Conservation (phyloP, 768 basidiomycete genomes). For the Serendipita vermifera region DNA sequence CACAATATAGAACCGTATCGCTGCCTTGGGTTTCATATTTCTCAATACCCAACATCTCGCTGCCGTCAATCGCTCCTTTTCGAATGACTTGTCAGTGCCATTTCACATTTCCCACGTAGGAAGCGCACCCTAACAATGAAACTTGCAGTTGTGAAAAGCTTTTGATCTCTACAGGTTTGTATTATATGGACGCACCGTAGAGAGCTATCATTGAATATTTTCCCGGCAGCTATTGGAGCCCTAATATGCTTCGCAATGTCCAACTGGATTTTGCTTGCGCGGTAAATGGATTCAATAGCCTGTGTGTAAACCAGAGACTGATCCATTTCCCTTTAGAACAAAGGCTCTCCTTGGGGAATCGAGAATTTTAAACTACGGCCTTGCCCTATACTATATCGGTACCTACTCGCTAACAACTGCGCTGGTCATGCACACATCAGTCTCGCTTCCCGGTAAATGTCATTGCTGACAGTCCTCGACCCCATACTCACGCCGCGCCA, state of each 20-base stretch:
- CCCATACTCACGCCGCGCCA: too few relatives aligned
- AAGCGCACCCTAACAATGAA: too few relatives aligned
- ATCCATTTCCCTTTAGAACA: too few relatives aligned
- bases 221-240: neutral
- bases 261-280: constrained; percentile 5
- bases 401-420: neutral
- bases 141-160: neutral
- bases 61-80: neutral
- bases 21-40: neutral
- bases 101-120: too few relatives aligned
- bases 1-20: neutral
- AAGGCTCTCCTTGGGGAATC: neutral
- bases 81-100: neutral
- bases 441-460: neutral
- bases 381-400: neutral
- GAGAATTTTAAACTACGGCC: neutral
- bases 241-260: neutral
- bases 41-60: neutral
- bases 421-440: neutral
- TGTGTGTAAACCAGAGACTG: too few relatives aligned
- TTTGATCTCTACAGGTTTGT: neutral
- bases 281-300: too few relatives aligned
- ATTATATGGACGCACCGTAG: neutral
- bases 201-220: neutral
- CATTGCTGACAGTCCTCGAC: neutral